Conservation (phyloP, 768 basidiomycete genomes). For the Boletus reticuloceps region DNA sequence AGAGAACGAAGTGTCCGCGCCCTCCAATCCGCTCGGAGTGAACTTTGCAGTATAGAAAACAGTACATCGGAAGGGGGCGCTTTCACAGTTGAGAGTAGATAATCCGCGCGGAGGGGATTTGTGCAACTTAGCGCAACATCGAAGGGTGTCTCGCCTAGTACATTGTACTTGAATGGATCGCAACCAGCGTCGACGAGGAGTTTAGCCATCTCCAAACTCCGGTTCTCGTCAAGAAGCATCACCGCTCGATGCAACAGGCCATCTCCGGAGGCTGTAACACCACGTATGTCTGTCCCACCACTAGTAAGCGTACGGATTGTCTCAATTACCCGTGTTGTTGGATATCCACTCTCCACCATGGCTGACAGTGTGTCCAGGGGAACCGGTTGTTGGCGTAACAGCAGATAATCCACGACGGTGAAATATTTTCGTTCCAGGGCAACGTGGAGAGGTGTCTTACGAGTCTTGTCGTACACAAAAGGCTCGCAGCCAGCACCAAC, state of each 20-base stretch:
- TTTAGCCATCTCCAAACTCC: not conserved
- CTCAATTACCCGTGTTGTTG: too few relatives aligned
- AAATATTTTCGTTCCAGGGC: not conserved
- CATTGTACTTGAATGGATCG: not conserved
- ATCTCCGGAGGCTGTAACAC: not conserved
- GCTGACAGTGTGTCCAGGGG: not conserved
- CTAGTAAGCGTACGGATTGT: too few relatives aligned
- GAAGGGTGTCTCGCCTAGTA: not conserved
- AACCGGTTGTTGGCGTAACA: not conserved
- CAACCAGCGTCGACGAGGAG: slow-evolving; percentile 6
- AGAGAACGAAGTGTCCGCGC: not conserved
- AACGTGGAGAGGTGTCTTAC: not conserved
- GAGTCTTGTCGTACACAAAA: not conserved
- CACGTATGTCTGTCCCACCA: not conserved
- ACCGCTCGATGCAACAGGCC: not conserved
- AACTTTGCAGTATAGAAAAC: not conserved
- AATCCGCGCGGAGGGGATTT: not conserved
- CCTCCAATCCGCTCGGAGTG: not conserved
- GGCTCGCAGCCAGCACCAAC: slow-evolving; percentile 7
- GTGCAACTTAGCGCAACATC: not conserved
- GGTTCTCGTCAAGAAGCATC: too few relatives aligned
- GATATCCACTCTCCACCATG: too few relatives aligned
- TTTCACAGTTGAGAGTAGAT: not conserved
- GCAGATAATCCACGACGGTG: not conserved
- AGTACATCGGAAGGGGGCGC: not conserved